Evolutionary conservation across 2,329 filamentous ascomycete species (phyloP), one percentile per base, ranked within the genome.

Genomic region (Colletotrichum musae): DNA sequence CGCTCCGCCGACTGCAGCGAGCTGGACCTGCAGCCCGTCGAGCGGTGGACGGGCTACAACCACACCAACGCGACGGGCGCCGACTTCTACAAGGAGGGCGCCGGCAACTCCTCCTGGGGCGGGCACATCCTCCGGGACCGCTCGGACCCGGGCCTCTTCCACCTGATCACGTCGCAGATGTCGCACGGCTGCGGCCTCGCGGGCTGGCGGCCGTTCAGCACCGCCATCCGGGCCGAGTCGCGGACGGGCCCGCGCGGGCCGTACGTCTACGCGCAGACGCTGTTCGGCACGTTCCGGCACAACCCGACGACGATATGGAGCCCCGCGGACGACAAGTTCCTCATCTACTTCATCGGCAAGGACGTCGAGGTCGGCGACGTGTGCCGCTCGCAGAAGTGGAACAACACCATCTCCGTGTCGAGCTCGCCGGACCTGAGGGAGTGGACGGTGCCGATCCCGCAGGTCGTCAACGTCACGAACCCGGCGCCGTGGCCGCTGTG

Each of bases 171-270:
- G 1, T 81, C 83, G 0, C 82, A 86, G 57, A 85, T 86, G 65
- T 76, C 78, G 0, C 77, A 81, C 58, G 82, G 81, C 6, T 87
- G 84, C 59, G 84, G 84, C 0, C 76, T 87, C 1, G 75, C 75
- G 6, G 83, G 81, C n/a, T 87, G 85, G 84, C 77, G 80, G 12
- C 84, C 83, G 0, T 83, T 81, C 58, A 83, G 81, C 18, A 82
- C 79, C 18, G 77, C 86, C 18, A 80, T 83, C 32, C 76, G 84
- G 16, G 84, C 84, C 1, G 84, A 85, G 69, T 85, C 83, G 0
- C 73, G 74, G 2, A 78, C 72, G 0, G 84, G 84, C 0, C 83
- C 84, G 0, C 75, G 77, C 12, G 85, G 85, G 0, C 84, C 84
- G 0, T 86, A 86, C 52, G 57, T 69, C 5, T 86, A 79, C 61